A percentile compares a stretch with the other conserved stretches of the same genome.
Conservation (phyloP, 1,284 basidiomycete species). For the Blastosporella zonata region DNA sequence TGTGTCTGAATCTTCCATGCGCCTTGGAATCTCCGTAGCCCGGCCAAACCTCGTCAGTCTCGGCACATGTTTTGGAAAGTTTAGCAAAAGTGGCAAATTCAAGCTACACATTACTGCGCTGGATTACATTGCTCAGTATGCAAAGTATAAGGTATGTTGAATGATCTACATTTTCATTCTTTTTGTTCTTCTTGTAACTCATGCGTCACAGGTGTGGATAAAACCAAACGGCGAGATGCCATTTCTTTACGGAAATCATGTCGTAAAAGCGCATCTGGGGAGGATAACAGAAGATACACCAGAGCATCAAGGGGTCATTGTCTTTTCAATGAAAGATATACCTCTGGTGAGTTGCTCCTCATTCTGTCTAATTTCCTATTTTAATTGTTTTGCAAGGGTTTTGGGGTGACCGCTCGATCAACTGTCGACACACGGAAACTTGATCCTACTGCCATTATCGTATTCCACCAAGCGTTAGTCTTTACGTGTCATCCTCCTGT, state of each 20-base stretch:
- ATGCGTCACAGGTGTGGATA: constrained; percentile 85
- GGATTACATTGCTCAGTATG: constrained; percentile 94
- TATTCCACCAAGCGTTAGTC: constrained; percentile 96
- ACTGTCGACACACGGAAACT: constrained; percentile 96
- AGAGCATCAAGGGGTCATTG: constrained; percentile 97
- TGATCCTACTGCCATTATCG: constrained; percentile 97
- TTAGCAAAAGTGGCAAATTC: constrained; percentile 97
- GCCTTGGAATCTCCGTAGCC: constrained; percentile 88
- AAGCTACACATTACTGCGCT: constrained; percentile 94
- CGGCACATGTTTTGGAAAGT: constrained; percentile 98
- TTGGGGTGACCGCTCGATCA: constrained; percentile 95
- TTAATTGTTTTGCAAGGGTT: constrained; percentile 60
- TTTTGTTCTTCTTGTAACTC: neutral
- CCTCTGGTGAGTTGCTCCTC: constrained; percentile 64
- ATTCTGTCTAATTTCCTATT: neutral
- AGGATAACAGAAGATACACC: constrained; percentile 99
- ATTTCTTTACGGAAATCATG: constrained; percentile 98
- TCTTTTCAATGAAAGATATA: constrained; percentile 93
- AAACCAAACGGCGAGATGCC: constrained; percentile 99
- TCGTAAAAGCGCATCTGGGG: constrained; percentile 98
- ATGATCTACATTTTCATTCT: neutral
- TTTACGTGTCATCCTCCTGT: constrained; percentile 4
- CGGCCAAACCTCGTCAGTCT: constrained; percentile 91
- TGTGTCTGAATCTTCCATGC: constrained; percentile 91
- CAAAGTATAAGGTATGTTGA: constrained; percentile 87